A percentile compares a stretch with the other conserved stretches of the same genome.
Conservation (phyloP, 345 rosid species). For the Corchorus olitorius region DNA sequence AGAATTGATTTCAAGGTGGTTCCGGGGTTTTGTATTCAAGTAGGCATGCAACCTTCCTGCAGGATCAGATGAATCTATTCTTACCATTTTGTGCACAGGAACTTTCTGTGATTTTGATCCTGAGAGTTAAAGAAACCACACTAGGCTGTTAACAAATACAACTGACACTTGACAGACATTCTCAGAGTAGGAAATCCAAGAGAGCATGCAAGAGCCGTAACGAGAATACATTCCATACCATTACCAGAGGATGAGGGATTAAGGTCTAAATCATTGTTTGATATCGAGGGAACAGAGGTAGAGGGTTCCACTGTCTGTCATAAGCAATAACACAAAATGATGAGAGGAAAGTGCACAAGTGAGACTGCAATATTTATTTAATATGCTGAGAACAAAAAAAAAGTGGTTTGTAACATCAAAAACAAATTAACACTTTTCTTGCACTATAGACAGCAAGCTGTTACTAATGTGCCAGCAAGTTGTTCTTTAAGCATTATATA, state of each 20-base stretch:
- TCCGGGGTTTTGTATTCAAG: conserved; percentile 52
- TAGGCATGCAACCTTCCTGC: conserved; percentile 94
- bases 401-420: not conserved
- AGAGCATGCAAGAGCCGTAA: not conserved
- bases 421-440: not conserved
- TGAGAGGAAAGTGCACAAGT: conserved; percentile 9
- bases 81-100: conserved; percentile 82
- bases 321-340: conserved; percentile 23
- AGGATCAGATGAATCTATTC: conserved; percentile 87
- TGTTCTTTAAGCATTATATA: not conserved
- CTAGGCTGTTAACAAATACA: conserved; percentile 16
- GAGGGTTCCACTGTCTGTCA: conserved; percentile 62
- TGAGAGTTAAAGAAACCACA: conserved; percentile 11
- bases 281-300: conserved; percentile 38
- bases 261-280: conserved; percentile 42
- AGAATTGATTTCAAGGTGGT: conserved; percentile 41
- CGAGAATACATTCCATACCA: conserved; percentile 25
- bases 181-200: conserved; percentile 1
- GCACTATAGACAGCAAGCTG: not conserved
- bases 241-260: conserved; percentile 45
- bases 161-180: not conserved
- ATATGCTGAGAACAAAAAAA: not conserved
- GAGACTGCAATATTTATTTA: conserved; percentile 10
- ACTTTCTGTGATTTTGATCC: conserved; percentile 70
- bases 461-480: not conserved